A percentile compares a stretch with the other conserved stretches of the same genome.
Evolutionary conservation across 805 yeast species (phyloP).

Genomic region (Yarrowia phangngaensis): DNA sequence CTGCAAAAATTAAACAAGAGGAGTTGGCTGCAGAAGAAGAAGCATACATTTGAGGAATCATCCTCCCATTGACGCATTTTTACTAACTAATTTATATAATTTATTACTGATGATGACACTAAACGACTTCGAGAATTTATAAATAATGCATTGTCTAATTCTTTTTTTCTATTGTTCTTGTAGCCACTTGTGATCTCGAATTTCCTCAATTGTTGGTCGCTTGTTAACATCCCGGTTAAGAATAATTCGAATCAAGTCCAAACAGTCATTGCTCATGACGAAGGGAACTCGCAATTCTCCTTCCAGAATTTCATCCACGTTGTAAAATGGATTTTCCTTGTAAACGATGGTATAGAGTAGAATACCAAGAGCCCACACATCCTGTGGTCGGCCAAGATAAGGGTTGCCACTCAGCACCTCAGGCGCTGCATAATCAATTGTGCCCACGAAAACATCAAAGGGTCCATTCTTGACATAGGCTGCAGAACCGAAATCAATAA

Average conservation of each 20-base stretch:
- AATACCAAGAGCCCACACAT: slow-evolving; percentile 95
- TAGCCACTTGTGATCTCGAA: slow-evolving; percentile 71
- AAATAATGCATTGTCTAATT: background rate
- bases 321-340: slow-evolving; percentile 93
- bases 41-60: background rate
- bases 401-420: slow-evolving; percentile 87
- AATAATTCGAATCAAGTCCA: slow-evolving; percentile 58
- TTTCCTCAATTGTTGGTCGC: slow-evolving; percentile 72
- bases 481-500: slow-evolving; percentile 94
- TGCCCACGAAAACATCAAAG: slow-evolving; percentile 95
- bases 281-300: slow-evolving; percentile 74
- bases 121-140: background rate
- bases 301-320: slow-evolving; percentile 92
- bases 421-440: slow-evolving; percentile 96
- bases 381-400: slow-evolving; percentile 91
- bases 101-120: background rate
- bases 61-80: too few species aligned
- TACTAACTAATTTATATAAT: too few species aligned
- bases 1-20: slow-evolving; percentile 3
- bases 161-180: background rate
- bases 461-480: slow-evolving; percentile 90
- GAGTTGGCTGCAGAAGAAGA: background rate
- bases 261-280: slow-evolving; percentile 56
- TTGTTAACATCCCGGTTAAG: slow-evolving; percentile 60
- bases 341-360: slow-evolving; percentile 82